phyloP scores from a whole-genome alignment of 2,329 filamentous ascomycete genomes.

The Hypomyces rosellus region DNA sequence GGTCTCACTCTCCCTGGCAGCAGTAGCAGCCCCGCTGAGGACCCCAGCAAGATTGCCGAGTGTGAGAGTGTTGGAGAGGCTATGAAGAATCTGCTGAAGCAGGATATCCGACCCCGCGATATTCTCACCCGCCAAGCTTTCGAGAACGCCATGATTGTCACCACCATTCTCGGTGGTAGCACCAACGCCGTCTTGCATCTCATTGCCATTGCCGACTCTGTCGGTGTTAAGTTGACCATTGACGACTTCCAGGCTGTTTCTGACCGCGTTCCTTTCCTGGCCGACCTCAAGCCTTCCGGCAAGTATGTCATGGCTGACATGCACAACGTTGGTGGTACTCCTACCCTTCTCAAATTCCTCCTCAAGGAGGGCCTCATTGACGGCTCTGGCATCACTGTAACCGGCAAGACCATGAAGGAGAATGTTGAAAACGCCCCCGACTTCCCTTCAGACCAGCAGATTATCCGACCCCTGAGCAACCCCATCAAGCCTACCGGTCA shows the following conservation, averaged over 20 bases:
- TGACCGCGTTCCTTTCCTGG: conserved; percentile 71
- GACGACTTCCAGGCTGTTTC: conserved; percentile 83
- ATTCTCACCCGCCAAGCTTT: conserved; percentile 76
- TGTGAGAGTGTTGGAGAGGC: conserved; percentile 66
- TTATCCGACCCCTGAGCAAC: conserved; percentile 74
- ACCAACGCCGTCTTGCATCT: conserved; percentile 82
- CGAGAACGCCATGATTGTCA: conserved; percentile 77
- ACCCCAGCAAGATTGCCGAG: conserved; percentile 63
- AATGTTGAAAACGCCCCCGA: conserved; percentile 72
- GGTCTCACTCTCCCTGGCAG: conserved; percentile 81
- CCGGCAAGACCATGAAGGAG: conserved; percentile 81
- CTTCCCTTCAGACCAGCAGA: conserved; percentile 68
- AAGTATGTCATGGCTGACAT: conserved; percentile 82
- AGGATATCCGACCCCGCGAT: conserved; percentile 71
- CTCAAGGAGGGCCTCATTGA: conserved; percentile 77
- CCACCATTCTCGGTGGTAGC: conserved; percentile 76
- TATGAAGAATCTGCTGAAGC: conserved; percentile 66
- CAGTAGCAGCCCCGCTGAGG: conserved; percentile 72
- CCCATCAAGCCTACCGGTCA: conserved; percentile 86
- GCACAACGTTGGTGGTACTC: conserved; percentile 82
- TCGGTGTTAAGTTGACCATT: conserved; percentile 74
- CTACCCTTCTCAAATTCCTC: conserved; percentile 80
- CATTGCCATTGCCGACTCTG: conserved; percentile 76
- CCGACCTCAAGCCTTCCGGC: conserved; percentile 78
- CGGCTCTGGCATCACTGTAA: conserved; percentile 75